phyloP scores from a whole-genome alignment of 495 filamentous ascomycete genomes.

The Penicillium coffeae region DNA sequence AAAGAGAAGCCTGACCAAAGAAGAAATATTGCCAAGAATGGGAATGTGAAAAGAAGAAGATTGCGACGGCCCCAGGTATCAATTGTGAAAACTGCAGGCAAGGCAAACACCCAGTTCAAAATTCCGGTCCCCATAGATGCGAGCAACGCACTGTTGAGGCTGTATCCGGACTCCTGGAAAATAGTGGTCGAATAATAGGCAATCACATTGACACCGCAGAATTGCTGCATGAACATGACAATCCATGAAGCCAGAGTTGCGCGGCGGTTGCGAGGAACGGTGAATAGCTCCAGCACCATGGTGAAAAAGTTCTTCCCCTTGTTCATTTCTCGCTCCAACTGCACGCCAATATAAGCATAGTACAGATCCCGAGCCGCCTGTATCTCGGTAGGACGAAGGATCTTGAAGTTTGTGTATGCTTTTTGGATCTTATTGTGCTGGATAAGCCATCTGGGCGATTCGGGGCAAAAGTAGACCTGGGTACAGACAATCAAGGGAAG shows the following conservation, averaged over 20 bases:
- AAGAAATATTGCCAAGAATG: conserved; percentile 55
- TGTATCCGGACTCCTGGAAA: conserved; percentile 48
- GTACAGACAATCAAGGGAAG: conserved; percentile 40
- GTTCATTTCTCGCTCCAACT: conserved; percentile 43
- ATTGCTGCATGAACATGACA: conserved; percentile 51
- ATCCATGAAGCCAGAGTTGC: conserved; percentile 50
- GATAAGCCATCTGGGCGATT: conserved; percentile 66
- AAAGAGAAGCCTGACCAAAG: conserved; percentile 57
- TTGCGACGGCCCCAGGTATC: conserved; percentile 61
- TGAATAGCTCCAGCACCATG: conserved; percentile 51
- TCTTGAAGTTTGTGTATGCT: conserved; percentile 43
- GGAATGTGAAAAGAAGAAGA: conserved; percentile 63
- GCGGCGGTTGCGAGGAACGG: conserved; percentile 50
- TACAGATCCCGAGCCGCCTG: conserved; percentile 53
- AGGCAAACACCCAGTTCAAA: conserved; percentile 61
- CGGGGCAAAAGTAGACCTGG: conserved; percentile 59
- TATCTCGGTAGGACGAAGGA: conserved; percentile 42
- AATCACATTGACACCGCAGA: conserved; percentile 53
- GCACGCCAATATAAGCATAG: conserved; percentile 47
- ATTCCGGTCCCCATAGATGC: conserved; percentile 62
- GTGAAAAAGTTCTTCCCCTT: conserved; percentile 44
- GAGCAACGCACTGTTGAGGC: conserved; percentile 43
- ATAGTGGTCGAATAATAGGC: conserved; percentile 55
- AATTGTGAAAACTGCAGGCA: conserved; percentile 66
- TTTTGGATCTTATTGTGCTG: conserved; percentile 47